A percentile compares a stretch with the other conserved stretches of the same genome.
phyloP scores from a whole-genome alignment of 768 basidiomycete species.

The Psilocybe cubensis region DNA sequence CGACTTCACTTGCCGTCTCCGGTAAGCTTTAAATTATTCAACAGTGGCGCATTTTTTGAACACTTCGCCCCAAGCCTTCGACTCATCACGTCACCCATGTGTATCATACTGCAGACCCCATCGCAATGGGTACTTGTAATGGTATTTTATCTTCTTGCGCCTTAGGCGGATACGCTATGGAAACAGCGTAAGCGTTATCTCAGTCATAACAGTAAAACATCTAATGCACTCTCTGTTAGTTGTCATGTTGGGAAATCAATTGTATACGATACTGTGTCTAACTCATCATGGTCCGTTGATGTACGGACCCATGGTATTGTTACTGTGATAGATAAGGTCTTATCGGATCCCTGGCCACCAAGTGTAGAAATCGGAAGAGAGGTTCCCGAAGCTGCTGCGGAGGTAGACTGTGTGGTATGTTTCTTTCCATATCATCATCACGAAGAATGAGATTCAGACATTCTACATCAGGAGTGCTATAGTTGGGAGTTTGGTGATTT shows the following conservation, averaged over 20 bases:
- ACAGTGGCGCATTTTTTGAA: neutral
- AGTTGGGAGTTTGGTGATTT: conserved; percentile 70
- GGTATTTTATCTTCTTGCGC: conserved; percentile 83
- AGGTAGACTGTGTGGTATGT: conserved; percentile 77
- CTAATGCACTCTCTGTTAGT: conserved; percentile 33
- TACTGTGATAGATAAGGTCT: conserved; percentile 73
- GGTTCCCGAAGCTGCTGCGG: conserved; percentile 55
- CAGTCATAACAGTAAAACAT: neutral
- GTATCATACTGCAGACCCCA: conserved; percentile 94
- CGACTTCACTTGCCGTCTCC: conserved; percentile 88
- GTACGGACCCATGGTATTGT: conserved; percentile 82
- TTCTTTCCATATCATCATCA: neutral
- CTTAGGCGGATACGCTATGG: conserved; percentile 88
- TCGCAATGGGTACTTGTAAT: conserved; percentile 88
- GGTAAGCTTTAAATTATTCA: conserved; percentile 41
- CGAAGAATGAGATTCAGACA: neutral
- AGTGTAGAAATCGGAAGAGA: conserved; percentile 63
- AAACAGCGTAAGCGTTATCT: conserved; percentile 56
- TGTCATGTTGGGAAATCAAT: conserved; percentile 90
- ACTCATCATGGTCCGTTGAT: conserved; percentile 84
- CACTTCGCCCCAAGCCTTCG: conserved; percentile 52
- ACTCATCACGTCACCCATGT: conserved; percentile 86
- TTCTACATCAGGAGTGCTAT: conserved; percentile 58
- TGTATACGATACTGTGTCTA: conserved; percentile 89
- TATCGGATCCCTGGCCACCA: conserved; percentile 73